A percentile compares a stretch with the other conserved stretches of the same genome.
Conservation (phyloP, 2,329 filamentous ascomycete species). For the Aureobasidium sp. region DNA sequence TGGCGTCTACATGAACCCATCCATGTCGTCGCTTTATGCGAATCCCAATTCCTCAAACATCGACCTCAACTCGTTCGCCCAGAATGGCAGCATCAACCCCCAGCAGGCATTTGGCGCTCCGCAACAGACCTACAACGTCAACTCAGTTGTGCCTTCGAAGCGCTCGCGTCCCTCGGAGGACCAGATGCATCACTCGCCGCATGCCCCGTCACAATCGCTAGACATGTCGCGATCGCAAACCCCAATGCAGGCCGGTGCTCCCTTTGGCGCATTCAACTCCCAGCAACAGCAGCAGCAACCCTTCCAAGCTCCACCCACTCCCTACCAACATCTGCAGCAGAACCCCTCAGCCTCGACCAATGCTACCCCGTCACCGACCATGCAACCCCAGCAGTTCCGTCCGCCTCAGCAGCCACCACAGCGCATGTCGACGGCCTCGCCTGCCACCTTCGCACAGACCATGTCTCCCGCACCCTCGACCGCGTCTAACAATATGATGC, state of each 20-base stretch:
- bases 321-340: constrained; percentile 76
- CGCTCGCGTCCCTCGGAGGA: constrained; percentile 76
- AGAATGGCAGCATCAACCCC: constrained; percentile 75
- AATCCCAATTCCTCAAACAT: constrained; percentile 26
- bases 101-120: constrained; percentile 62
- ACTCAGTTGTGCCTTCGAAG: constrained; percentile 83
- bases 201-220: constrained; percentile 1
- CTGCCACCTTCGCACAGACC: constrained; percentile 82
- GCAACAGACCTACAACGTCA: constrained; percentile 74
- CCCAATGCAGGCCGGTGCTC: constrained; percentile 40
- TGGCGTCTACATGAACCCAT: constrained; percentile 20
- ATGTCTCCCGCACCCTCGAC: constrained; percentile 72
- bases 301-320: constrained; percentile 59
- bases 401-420: constrained; percentile 57
- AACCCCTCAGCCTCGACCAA: constrained; percentile 74
- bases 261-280: constrained; percentile 13
- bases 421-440: constrained; percentile 81
- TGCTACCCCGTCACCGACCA: constrained; percentile 86
- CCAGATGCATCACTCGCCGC: constrained; percentile 47
- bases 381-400: constrained; percentile 68
- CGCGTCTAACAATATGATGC: constrained; percentile 43
- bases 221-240: constrained; percentile 75
- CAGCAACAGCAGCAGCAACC: constrained; percentile 51
- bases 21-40: constrained; percentile 20
- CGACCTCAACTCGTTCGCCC: constrained; percentile 40